Evolutionary conservation across 2,329 filamentous ascomycete genomes (phyloP).

Genomic region (Penicillium sp.): DNA sequence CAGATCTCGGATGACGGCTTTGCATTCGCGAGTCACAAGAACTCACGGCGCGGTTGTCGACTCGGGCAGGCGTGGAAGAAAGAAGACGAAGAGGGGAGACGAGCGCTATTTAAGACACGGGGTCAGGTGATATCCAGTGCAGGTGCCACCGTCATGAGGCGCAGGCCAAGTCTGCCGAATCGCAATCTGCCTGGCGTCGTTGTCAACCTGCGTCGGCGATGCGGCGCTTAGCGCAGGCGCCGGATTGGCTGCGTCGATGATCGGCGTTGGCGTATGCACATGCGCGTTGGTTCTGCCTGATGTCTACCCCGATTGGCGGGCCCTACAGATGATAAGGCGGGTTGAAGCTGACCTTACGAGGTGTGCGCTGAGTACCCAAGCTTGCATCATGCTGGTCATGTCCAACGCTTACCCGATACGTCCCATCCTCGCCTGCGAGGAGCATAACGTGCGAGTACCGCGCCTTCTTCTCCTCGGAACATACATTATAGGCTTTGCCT

Average conservation of each 20-base stretch:
- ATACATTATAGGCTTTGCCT: too few relatives aligned
- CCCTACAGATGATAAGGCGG: too few relatives aligned
- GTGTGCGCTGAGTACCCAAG: too few relatives aligned
- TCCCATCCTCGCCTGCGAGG: too few relatives aligned
- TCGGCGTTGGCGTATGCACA: slow-evolving; percentile 14
- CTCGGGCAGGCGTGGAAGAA: slow-evolving; percentile 48
- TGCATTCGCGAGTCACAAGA: slow-evolving; percentile 49
- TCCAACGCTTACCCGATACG: too few relatives aligned
- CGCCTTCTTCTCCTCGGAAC: too few relatives aligned
- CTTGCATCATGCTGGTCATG: too few relatives aligned
- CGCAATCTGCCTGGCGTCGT: slow-evolving; percentile 10
- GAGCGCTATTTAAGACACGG: slow-evolving; percentile 27
- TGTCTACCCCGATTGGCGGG: too few relatives aligned
- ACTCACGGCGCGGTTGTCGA: slow-evolving; percentile 37
- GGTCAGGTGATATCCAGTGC: slow-evolving; percentile 31
- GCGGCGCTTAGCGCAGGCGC: slow-evolving; percentile 14
- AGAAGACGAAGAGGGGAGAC: slow-evolving; percentile 40
- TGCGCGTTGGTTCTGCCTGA: too few relatives aligned
- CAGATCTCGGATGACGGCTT: slow-evolving; percentile 33
- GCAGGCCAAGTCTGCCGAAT: not conserved
- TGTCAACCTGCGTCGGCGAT: slow-evolving; percentile 5
- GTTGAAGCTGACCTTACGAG: too few relatives aligned
- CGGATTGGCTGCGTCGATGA: slow-evolving; percentile 13
- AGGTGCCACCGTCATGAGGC: slow-evolving; percentile 16
- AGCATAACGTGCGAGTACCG: too few relatives aligned